phyloP scores from a whole-genome alignment of 352 stramenopile species.

The Pythium dissimile region DNA sequence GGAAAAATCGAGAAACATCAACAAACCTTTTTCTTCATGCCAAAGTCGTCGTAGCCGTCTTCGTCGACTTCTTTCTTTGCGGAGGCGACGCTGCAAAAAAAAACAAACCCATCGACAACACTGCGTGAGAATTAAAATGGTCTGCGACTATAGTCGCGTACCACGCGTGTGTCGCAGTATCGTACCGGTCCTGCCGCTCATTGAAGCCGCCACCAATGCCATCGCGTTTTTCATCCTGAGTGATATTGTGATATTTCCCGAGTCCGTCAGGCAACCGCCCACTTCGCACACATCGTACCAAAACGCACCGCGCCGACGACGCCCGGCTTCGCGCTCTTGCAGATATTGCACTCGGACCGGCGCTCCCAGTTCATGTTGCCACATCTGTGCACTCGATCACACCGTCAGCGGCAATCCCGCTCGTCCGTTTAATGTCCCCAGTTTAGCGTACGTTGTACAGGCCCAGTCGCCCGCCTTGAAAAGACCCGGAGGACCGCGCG shows the following conservation, averaged over 20 bases:
- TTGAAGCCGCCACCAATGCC: constrained; percentile 81
- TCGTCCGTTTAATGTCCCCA: background rate
- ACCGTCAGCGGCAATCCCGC: background rate
- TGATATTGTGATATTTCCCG: background rate
- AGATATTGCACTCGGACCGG: constrained; percentile 84
- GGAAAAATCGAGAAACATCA: background rate
- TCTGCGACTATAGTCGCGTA: too few relatives aligned
- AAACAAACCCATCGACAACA: too few relatives aligned
- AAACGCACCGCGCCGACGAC: constrained; percentile 50
- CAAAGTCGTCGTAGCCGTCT: constrained; percentile 88
- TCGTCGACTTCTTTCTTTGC: constrained; percentile 75
- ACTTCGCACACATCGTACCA: background rate
- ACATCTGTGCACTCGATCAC: constrained; percentile 33
- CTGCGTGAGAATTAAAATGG: too few relatives aligned
- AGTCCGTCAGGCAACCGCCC: background rate
- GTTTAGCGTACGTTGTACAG: constrained; percentile 60
- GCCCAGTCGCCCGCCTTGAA: constrained; percentile 82
- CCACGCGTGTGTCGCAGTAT: too few relatives aligned
- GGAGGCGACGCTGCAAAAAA: constrained; percentile 43
- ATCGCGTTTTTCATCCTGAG: constrained; percentile 74
- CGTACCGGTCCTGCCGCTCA: constrained; percentile 77
- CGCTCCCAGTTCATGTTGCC: constrained; percentile 88
- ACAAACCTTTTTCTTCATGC: constrained; percentile 71
- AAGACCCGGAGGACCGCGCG: constrained; percentile 59
- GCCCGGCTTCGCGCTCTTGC: constrained; percentile 74